A percentile compares a stretch with the other conserved stretches of the same genome.
phyloP scores from a whole-genome alignment of 352 stramenopile species.

The Globisporangium alternatum region DNA sequence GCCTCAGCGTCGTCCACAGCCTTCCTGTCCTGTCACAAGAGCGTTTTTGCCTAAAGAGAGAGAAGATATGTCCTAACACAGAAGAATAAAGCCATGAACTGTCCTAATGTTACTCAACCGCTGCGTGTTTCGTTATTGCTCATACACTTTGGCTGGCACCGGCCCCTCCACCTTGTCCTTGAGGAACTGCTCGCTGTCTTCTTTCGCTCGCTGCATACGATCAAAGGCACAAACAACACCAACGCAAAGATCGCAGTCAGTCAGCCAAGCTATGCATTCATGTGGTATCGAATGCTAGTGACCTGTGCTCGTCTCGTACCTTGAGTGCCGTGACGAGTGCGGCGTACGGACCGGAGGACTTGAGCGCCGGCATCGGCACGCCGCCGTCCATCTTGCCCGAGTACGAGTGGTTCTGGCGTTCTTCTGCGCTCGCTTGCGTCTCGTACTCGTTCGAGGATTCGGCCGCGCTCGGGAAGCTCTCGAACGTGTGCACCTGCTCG shows the following conservation, averaged over 20 bases:
- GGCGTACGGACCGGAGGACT: conserved; percentile 31
- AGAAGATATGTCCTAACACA: background rate
- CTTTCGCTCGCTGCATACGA: conserved; percentile 55
- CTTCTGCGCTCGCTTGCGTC: conserved; percentile 24
- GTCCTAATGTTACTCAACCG: background rate
- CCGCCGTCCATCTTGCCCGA: conserved; percentile 64
- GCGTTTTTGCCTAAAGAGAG: background rate
- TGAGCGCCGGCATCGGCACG: conserved; percentile 51
- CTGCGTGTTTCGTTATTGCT: conserved; percentile 31
- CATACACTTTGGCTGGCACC: conserved; percentile 60
- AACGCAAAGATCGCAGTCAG: background rate
- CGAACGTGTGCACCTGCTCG: conserved; percentile 63
- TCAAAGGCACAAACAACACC: conserved; percentile 4
- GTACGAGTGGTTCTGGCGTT: conserved; percentile 65
- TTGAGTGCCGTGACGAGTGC: conserved; percentile 73
- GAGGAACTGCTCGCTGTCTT: conserved; percentile 76
- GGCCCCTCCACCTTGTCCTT: conserved; percentile 83
- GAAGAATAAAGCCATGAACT: background rate
- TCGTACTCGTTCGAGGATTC: conserved; percentile 75
- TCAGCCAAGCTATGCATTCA: background rate
- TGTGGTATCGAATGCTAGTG: background rate
- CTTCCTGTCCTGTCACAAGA: background rate
- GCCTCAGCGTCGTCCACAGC: background rate
- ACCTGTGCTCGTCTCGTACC: conserved; percentile 24
- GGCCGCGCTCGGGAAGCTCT: conserved; percentile 49